A percentile compares a stretch with the other conserved stretches of the same genome.
These are phyloP conservation scores for Malus hybrid DNA, from an alignment of 331 rosid species.

Conservation along the genomic window DNA sequence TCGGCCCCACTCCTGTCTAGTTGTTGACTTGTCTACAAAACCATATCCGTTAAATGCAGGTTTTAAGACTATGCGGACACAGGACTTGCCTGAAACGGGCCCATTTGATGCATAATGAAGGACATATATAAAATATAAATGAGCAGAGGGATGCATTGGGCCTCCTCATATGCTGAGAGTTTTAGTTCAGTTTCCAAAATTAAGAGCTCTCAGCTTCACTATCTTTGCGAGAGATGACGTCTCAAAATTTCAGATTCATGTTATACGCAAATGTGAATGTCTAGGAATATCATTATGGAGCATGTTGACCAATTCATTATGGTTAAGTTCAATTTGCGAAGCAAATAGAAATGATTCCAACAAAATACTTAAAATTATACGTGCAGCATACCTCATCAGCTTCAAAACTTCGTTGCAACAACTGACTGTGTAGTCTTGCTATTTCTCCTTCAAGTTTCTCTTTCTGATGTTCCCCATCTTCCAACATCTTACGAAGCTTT, in stretches of 20 bases:
- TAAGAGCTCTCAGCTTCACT: not conserved
- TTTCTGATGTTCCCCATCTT: slow-evolving; percentile 58
- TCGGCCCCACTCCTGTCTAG: slow-evolving; percentile 49
- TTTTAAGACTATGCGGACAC: not conserved
- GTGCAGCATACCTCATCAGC: slow-evolving; percentile 61
- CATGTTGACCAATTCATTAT: not conserved
- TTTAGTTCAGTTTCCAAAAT: not conserved
- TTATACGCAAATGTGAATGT: not conserved
- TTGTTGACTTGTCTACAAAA: slow-evolving; percentile 57
- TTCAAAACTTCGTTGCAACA: slow-evolving; percentile 77
- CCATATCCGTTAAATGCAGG: slow-evolving; percentile 6
- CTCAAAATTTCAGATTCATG: not conserved
- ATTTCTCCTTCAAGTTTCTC: slow-evolving; percentile 87
- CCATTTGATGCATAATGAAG: not conserved
- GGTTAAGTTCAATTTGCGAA: not conserved
- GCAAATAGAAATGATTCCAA: not conserved
- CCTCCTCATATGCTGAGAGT: not conserved
- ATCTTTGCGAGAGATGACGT: not conserved
- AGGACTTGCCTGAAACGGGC: not conserved
- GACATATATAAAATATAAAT: not conserved
- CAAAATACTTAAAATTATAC: not conserved
- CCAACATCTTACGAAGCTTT: slow-evolving; percentile 61
- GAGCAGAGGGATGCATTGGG: not conserved
- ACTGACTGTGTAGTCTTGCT: slow-evolving; percentile 72
- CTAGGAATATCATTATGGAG: not conserved